Evolutionary conservation across 1,284 basidiomycete genomes (phyloP).

Genomic region (Sanghuangporus sanghuang): DNA sequence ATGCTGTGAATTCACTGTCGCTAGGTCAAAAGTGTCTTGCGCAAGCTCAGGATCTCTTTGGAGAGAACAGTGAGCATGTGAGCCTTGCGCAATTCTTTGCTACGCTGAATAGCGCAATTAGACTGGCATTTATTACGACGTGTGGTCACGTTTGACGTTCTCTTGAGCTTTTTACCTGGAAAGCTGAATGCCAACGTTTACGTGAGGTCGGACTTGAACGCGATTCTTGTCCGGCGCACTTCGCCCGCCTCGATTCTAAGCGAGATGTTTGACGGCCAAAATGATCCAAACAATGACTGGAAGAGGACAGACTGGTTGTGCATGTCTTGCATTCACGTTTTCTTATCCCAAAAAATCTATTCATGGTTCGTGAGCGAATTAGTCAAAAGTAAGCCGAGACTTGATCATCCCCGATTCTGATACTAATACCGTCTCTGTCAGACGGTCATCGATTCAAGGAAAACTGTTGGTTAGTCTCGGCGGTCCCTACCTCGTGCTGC

Average conservation of each 20-base stretch:
- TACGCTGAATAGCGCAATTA: background rate
- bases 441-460: constrained; percentile 7
- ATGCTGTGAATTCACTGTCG: background rate
- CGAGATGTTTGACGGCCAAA: constrained; percentile 9
- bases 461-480: constrained; percentile 13
- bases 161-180: constrained; percentile 3
- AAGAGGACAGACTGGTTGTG: constrained; percentile 6
- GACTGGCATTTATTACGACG: constrained; percentile 10
- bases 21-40: constrained; percentile 7
- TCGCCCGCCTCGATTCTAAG: background rate
- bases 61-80: constrained; percentile 2
- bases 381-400: constrained; percentile 9
- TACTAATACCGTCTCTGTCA: background rate
- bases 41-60: background rate
- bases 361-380: constrained; percentile 10
- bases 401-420: background rate
- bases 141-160: background rate
- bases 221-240: background rate
- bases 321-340: background rate
- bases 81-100: too few species aligned
- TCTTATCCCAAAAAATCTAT: background rate
- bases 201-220: background rate
- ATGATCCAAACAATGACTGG: constrained; percentile 7
- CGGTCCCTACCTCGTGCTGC: background rate
- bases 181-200: background rate